phyloP scores from a whole-genome alignment of 2,329 filamentous ascomycete species.

The Fusarium coicis region DNA sequence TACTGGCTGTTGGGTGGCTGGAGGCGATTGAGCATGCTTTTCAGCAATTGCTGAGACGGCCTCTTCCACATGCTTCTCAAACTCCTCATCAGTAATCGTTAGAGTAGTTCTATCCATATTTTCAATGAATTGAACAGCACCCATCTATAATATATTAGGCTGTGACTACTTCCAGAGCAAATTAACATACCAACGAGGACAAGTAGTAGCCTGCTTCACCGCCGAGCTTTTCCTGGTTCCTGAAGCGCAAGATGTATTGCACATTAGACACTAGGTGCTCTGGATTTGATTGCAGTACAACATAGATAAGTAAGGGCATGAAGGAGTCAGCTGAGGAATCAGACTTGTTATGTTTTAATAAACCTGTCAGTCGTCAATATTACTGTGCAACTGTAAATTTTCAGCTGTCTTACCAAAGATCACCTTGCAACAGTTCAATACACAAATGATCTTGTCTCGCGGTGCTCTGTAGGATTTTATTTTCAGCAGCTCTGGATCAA shows the following conservation, averaged over 20 bases:
- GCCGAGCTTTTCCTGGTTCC: slow-evolving; percentile 95
- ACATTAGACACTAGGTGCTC: slow-evolving; percentile 97
- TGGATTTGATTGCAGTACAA: slow-evolving; percentile 92
- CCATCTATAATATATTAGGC: slow-evolving; percentile 67
- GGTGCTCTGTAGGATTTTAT: slow-evolving; percentile 98
- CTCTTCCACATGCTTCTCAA: slow-evolving; percentile 94
- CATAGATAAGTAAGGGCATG: slow-evolving; percentile 93
- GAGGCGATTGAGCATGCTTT: slow-evolving; percentile 71
- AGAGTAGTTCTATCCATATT: slow-evolving; percentile 93
- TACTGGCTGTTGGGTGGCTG: slow-evolving; percentile 50
- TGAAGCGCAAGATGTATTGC: slow-evolving; percentile 96
- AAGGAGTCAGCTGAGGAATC: slow-evolving; percentile 98
- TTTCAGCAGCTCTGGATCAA: slow-evolving; percentile 80
- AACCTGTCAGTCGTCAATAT: slow-evolving; percentile 62
- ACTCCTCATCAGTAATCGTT: slow-evolving; percentile 94
- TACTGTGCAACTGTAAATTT: background rate
- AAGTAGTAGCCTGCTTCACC: slow-evolving; percentile 99
- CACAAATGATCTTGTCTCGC: slow-evolving; percentile 97
- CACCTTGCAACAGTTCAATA: slow-evolving; percentile 98
- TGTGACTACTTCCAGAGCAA: background rate
- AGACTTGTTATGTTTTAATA: slow-evolving; percentile 89
- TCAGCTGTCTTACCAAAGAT: slow-evolving; percentile 77
- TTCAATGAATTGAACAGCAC: slow-evolving; percentile 96
- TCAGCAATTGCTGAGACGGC: slow-evolving; percentile 96
- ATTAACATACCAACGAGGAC: slow-evolving; percentile 78